A percentile compares a stretch with the other conserved stretches of the same genome.
These are phyloP conservation scores for Phytophthora nicotianae DNA, from an alignment of 352 stramenopile genomes.

Conservation along the genomic window DNA sequence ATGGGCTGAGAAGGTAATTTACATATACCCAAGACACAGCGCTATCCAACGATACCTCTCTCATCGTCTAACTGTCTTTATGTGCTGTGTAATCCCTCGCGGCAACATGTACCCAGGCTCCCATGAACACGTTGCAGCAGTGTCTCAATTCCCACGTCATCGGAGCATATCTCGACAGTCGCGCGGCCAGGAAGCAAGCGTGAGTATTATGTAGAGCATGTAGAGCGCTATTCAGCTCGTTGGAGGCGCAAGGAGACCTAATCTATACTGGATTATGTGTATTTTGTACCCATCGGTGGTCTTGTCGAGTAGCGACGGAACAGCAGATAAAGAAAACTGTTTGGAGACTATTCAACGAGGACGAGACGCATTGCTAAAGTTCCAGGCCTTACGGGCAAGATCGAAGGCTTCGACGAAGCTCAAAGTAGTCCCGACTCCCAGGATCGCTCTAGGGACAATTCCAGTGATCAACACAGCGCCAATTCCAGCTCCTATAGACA, in stretches of 20 bases:
- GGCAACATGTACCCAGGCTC: conserved; percentile 28
- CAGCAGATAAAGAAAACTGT: conserved; percentile 48
- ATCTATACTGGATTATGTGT: background rate
- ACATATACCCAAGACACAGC: background rate
- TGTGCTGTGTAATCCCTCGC: background rate
- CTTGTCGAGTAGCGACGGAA: conserved; percentile 12
- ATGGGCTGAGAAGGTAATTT: conserved; percentile 60
- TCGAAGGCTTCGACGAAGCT: conserved; percentile 40
- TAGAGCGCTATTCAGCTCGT: conserved; percentile 1
- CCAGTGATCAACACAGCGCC: conserved; percentile 24
- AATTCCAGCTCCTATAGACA: background rate
- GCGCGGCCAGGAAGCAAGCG: conserved; percentile 50
- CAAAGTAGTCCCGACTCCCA: conserved; percentile 51
- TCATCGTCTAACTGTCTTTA: conserved; percentile 11
- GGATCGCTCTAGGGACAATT: conserved; percentile 38
- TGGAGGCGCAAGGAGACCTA: background rate
- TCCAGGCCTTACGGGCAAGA: conserved; percentile 38
- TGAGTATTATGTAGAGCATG: conserved; percentile 26
- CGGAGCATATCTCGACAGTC: conserved; percentile 67
- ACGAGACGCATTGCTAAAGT: conserved; percentile 41
- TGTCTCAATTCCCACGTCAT: conserved; percentile 85
- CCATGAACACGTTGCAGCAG: conserved; percentile 62
- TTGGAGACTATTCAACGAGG: conserved; percentile 53
- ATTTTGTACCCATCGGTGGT: conserved; percentile 8
- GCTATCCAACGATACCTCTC: conserved; percentile 3